Percentiles rank a stretch among this genome's conserved stretches.
Evolutionary conservation across 2,329 filamentous ascomycete species (phyloP).

Genomic region (Graphilbum ipis-grandicollis): DNA sequence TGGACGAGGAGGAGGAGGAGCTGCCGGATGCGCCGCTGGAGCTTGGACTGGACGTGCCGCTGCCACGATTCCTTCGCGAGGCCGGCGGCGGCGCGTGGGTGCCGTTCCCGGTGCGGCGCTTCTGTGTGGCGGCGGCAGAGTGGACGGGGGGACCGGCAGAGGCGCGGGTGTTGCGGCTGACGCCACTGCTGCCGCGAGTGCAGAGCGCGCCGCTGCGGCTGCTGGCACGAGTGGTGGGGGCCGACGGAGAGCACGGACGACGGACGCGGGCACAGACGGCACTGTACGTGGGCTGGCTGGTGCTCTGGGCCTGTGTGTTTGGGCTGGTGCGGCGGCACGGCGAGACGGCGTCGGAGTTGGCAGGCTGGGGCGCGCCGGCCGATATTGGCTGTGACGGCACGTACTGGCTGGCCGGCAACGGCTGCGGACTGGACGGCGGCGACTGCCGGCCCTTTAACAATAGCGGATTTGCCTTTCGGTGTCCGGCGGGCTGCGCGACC

Average conservation of each 20-base stretch:
- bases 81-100: conserved; percentile 37
- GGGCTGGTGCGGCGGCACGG: conserved; percentile 49
- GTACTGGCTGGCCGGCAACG: conserved; percentile 55
- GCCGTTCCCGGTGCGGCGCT: conserved; percentile 34
- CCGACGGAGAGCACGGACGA: conserved; percentile 22
- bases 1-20: conserved; percentile 7
- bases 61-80: conserved; percentile 44
- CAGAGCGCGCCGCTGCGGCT: conserved; percentile 50
- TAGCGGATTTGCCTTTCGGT: conserved; percentile 54
- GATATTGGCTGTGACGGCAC: conserved; percentile 49
- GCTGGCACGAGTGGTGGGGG: not conserved
- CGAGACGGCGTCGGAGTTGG: conserved; percentile 40
- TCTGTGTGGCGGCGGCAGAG: conserved; percentile 20
- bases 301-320: conserved; percentile 54
- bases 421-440: conserved; percentile 57
- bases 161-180: conserved; percentile 32
- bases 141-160: conserved; percentile 41
- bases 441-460: conserved; percentile 60
- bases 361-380: conserved; percentile 47
- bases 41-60: conserved; percentile 20
- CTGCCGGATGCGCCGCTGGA: conserved; percentile 4
- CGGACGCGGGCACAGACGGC: conserved; percentile 40
- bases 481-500: conserved; percentile 53
- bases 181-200: conserved; percentile 43
- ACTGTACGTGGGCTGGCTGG: conserved; percentile 41